Evolutionary conservation across 306 rosid species (phyloP).

Genomic region (Casuarina equisetifolia): DNA sequence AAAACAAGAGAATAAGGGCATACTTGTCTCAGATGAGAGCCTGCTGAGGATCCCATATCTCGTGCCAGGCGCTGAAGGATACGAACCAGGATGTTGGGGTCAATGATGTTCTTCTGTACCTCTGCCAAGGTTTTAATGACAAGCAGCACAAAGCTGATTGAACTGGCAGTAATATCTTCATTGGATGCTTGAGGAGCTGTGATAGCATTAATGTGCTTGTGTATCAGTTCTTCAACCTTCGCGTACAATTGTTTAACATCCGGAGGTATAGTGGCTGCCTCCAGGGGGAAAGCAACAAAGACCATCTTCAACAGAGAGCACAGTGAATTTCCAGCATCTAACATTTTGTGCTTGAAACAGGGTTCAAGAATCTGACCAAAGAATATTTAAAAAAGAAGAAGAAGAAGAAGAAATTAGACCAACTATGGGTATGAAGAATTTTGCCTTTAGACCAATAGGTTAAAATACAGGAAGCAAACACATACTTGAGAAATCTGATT

Average conservation of each 20-base stretch:
- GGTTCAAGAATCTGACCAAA: slow-evolving; percentile 90
- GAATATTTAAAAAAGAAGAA: neutral
- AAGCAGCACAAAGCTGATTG: slow-evolving; percentile 85
- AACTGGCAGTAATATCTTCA: slow-evolving; percentile 74
- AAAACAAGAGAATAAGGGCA: slow-evolving; percentile 24
- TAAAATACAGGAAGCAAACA: slow-evolving; percentile 12
- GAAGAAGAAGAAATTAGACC: neutral
- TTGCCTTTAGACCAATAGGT: slow-evolving; percentile 16
- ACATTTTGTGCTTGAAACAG: slow-evolving; percentile 87
- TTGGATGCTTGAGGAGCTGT: slow-evolving; percentile 71
- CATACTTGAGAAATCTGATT: slow-evolving; percentile 97
- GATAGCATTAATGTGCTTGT: slow-evolving; percentile 69
- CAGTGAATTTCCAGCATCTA: slow-evolving; percentile 94
- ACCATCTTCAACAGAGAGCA: slow-evolving; percentile 95
- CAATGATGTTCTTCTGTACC: slow-evolving; percentile 85
- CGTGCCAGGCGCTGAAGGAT: slow-evolving; percentile 93
- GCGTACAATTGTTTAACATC: slow-evolving; percentile 80
- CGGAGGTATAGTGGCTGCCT: slow-evolving; percentile 70
- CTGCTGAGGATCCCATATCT: slow-evolving; percentile 88
- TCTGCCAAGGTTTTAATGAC: slow-evolving; percentile 90
- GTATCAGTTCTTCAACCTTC: slow-evolving; percentile 92
- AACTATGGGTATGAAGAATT: slow-evolving; percentile 15
- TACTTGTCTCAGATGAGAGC: slow-evolving; percentile 86
- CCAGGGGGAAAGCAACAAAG: slow-evolving; percentile 89
- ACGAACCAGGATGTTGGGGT: slow-evolving; percentile 75